phyloP scores from a whole-genome alignment of 352 stramenopile genomes.

The Aphanomyces invadans region DNA sequence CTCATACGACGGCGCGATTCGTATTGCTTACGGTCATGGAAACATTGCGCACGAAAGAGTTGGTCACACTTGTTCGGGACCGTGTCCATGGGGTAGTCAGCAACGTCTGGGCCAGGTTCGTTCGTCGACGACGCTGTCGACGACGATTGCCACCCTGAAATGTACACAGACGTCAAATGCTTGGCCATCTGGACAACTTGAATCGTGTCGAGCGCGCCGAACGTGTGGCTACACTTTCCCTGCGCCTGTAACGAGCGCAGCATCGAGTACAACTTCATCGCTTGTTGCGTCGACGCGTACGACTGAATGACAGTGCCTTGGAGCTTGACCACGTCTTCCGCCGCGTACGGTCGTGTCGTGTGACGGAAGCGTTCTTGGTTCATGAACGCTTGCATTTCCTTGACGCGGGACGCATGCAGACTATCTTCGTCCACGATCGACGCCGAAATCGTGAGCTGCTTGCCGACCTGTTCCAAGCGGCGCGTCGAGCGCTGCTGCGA shows the following conservation, averaged over 20 bases:
- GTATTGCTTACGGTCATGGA: conserved; percentile 96
- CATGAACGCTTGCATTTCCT: conserved; percentile 68
- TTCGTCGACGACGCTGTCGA: conserved; percentile 92
- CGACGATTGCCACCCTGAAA: conserved; percentile 97
- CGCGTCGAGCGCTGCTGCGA: conserved; percentile 17
- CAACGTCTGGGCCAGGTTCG: conserved; percentile 94
- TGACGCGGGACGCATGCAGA: conserved; percentile 50
- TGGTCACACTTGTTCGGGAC: conserved; percentile 97
- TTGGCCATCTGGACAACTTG: conserved; percentile 93
- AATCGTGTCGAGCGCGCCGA: conserved; percentile 89
- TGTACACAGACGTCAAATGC: conserved; percentile 94
- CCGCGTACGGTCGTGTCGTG: conserved; percentile 66
- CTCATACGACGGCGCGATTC: conserved; percentile 86
- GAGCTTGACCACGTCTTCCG: conserved; percentile 82
- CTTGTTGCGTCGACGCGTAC: conserved; percentile 46
- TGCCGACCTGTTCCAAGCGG: conserved; percentile 67
- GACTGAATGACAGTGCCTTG: conserved; percentile 54
- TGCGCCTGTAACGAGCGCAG: conserved; percentile 69
- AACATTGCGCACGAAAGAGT: conserved; percentile 94
- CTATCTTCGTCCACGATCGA: conserved; percentile 45
- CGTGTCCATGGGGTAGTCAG: conserved; percentile 98
- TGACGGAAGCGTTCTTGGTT: conserved; percentile 67
- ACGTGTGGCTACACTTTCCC: conserved; percentile 81
- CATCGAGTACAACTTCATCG: conserved; percentile 82
- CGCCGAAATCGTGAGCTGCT: conserved; percentile 54